A percentile compares a stretch with the other conserved stretches of the same genome.
Evolutionary conservation across 2,329 filamentous ascomycete species (phyloP).

Genomic region (Endothia cerciana): DNA sequence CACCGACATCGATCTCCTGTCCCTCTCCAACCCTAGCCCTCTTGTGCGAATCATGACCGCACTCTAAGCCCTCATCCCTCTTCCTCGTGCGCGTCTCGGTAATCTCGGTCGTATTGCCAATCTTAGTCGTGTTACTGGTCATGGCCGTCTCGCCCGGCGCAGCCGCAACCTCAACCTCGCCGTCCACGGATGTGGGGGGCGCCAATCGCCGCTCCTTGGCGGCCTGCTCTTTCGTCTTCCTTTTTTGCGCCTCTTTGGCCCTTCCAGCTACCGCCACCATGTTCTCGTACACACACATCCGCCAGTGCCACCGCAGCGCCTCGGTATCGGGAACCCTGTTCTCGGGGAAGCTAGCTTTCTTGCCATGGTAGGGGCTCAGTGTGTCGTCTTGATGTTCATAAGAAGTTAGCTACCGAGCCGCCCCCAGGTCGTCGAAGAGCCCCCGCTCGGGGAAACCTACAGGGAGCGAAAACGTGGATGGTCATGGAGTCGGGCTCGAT

Average conservation of each 20-base stretch:
- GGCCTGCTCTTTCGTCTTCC: background rate
- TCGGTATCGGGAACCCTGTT: conserved; percentile 30
- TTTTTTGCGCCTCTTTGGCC: background rate
- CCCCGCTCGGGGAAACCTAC: background rate
- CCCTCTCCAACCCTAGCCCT: background rate
- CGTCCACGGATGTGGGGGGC: background rate
- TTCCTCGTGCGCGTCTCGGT: background rate
- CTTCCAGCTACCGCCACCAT: background rate
- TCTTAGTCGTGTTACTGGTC: background rate
- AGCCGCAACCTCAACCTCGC: background rate
- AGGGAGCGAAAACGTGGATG: conserved; percentile 32
- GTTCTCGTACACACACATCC: background rate
- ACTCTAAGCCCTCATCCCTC: background rate
- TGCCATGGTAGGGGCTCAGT: background rate
- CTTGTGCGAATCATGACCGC: background rate
- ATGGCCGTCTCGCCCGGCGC: background rate
- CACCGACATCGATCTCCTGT: background rate
- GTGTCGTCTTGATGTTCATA: background rate
- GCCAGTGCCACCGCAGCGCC: background rate
- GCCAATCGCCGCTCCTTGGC: background rate
- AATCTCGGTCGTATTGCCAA: background rate
- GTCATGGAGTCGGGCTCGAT: conserved; percentile 7
- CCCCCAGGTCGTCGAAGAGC: background rate
- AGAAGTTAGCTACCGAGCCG: background rate
- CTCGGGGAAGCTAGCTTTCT: conserved; percentile 31